Percentiles rank a stretch among this genome's conserved stretches.
Evolutionary conservation across 352 stramenopile genomes (phyloP).

Genomic region (Globisporangium uncinulatum): DNA sequence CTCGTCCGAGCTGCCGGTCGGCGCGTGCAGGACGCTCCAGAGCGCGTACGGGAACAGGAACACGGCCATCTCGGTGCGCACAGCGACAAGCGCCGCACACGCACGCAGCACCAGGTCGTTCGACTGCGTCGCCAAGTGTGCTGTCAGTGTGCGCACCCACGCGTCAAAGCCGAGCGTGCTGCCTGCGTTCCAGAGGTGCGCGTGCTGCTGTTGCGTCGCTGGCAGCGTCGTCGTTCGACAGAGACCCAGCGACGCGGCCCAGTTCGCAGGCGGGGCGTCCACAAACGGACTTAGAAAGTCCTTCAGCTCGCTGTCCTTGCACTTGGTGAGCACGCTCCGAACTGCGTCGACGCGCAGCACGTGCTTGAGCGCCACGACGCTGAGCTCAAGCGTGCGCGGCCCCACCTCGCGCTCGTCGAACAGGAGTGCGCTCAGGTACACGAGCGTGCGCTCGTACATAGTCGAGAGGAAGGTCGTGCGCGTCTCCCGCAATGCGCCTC

Average conservation of each 20-base stretch:
- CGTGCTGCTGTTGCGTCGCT: conserved; percentile 13
- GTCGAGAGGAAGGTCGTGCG: conserved; percentile 33
- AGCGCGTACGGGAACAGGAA: conserved; percentile 77
- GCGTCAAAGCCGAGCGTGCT: conserved; percentile 31
- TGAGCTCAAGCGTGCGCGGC: conserved; percentile 34
- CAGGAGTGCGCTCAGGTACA: conserved; percentile 56
- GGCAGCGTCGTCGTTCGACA: conserved; percentile 6
- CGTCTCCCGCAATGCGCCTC: conserved; percentile 44
- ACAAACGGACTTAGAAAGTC: conserved; percentile 51
- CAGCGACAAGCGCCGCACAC: conserved; percentile 31
- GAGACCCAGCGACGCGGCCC: conserved; percentile 27
- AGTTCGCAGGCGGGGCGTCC: conserved; percentile 40
- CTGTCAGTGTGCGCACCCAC: conserved; percentile 56
- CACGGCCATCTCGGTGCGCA: conserved; percentile 53
- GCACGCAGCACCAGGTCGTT: conserved; percentile 43
- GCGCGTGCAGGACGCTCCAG: conserved; percentile 21
- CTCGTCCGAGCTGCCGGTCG: neutral
- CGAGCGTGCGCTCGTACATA: conserved; percentile 62
- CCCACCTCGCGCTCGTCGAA: conserved; percentile 37
- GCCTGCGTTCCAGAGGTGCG: conserved; percentile 38
- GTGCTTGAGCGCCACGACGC: conserved; percentile 39
- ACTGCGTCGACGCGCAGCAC: conserved; percentile 40
- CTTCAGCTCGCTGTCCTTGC: conserved; percentile 60
- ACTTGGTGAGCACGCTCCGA: conserved; percentile 26
- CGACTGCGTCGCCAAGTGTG: conserved; percentile 30